Percentiles rank a stretch among this genome's conserved stretches.
Conservation (phyloP, 176 grass and related monocot genomes). For the maize (Zea mays) region Zm-B73-REFERENCE-NAM-5.0 NC_050100.1:35245501-35246000, state of each 20-base stretch:
- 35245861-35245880: conserved; percentile 71
- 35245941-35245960: neutral
- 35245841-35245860: conserved; percentile 61
- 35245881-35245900: conserved; percentile 1
- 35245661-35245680: conserved; percentile 10
- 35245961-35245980: conserved; percentile 19
- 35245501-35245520: conserved; percentile 85
- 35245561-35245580: conserved; percentile 8
- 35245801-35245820: conserved; percentile 43
- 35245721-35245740: neutral
- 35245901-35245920: neutral
- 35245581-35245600: neutral
- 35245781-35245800: neutral
- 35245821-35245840: conserved; percentile 75
- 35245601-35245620: conserved; percentile 1
- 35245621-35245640: neutral
- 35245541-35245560: neutral
- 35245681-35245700: neutral
- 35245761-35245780: neutral
- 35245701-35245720: neutral
- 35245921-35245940: conserved; percentile 25
- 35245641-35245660: neutral
- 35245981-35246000: neutral
- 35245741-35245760: neutral
- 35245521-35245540: neutral